Conservation (phyloP, 148 eudicot genomes). For the Nepenthes mirabilis region DNA sequence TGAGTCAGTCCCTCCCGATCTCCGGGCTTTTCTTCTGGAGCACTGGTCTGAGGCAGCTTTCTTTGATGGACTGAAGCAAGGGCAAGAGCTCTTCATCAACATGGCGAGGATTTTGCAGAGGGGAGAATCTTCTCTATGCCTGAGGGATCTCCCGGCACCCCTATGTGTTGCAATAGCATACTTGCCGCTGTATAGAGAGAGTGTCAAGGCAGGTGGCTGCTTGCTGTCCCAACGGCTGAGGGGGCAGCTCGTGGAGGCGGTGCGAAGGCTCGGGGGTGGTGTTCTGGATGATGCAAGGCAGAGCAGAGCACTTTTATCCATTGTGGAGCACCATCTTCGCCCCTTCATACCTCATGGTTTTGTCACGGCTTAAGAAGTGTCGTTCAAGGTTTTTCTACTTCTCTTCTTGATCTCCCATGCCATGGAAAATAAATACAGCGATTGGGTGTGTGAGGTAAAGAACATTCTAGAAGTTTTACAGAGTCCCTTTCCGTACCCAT, state of each 20-base stretch:
- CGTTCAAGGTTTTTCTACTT: too few relatives aligned
- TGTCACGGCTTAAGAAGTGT: too few relatives aligned
- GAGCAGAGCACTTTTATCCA: conserved; percentile 43
- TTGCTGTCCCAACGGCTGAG: conserved; percentile 68
- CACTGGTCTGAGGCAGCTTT: conserved; percentile 84
- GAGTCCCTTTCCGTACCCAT: too few relatives aligned
- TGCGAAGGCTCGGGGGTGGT: conserved; percentile 47
- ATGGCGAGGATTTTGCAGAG: conserved; percentile 48
- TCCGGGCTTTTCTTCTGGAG: conserved; percentile 45
- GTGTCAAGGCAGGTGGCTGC: conserved; percentile 58
- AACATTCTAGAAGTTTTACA: too few relatives aligned
- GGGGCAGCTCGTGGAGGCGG: conserved; percentile 84
- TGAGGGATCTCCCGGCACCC: conserved; percentile 63
- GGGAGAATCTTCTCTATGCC: conserved; percentile 61
- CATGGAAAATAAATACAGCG: too few relatives aligned
- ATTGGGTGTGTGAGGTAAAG: too few relatives aligned
- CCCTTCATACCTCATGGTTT: conserved; percentile 40
- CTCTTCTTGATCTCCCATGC: too few relatives aligned
- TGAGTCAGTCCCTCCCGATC: conserved; percentile 63
- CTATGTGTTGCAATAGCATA: conserved; percentile 83
- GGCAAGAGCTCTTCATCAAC: conserved; percentile 56
- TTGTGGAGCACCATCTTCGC: conserved; percentile 74
- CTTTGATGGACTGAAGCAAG: conserved; percentile 46
- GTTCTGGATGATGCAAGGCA: conserved; percentile 29
- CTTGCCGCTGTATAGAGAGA: conserved; percentile 80